Evolutionary conservation across 192 early-diverging fungal genomes (phyloP).

Genomic region (Linnemannia zychae): DNA sequence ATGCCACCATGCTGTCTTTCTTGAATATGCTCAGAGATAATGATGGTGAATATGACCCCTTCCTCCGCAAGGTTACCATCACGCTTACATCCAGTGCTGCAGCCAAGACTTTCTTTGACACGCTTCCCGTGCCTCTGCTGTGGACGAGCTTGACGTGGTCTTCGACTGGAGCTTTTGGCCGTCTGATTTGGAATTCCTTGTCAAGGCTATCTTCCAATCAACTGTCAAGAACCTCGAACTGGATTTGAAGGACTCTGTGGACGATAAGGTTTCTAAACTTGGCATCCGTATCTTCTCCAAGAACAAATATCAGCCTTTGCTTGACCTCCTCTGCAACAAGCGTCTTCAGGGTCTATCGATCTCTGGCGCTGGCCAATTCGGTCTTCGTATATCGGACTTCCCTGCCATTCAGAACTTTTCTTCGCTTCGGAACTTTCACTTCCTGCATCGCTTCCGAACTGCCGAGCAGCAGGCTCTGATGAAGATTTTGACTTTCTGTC

Average conservation of each 20-base stretch:
- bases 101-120: conserved; percentile 8
- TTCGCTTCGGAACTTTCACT: background rate
- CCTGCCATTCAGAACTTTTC: background rate
- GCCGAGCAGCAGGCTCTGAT: background rate
- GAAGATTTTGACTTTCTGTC: background rate
- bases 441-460: background rate
- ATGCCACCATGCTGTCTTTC: conserved; percentile 3
- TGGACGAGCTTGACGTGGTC: conserved; percentile 20
- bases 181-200: conserved; percentile 6
- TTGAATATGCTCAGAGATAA: background rate
- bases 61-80: conserved; percentile 18
- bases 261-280: background rate
- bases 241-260: background rate
- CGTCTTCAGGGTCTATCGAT: background rate
- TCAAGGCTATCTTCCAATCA: background rate
- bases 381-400: background rate
- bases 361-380: background rate
- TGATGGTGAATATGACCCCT: conserved; percentile 1
- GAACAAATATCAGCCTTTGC: background rate
- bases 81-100: background rate
- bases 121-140: background rate
- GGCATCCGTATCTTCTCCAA: background rate
- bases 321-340: background rate
- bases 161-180: conserved; percentile 4
- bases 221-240: conserved; percentile 9